Evolutionary conservation across 2,329 filamentous ascomycete genomes (phyloP), one percentile per base, ranked within the genome.

Genomic region (Ceratocystis huliohia): DNA sequence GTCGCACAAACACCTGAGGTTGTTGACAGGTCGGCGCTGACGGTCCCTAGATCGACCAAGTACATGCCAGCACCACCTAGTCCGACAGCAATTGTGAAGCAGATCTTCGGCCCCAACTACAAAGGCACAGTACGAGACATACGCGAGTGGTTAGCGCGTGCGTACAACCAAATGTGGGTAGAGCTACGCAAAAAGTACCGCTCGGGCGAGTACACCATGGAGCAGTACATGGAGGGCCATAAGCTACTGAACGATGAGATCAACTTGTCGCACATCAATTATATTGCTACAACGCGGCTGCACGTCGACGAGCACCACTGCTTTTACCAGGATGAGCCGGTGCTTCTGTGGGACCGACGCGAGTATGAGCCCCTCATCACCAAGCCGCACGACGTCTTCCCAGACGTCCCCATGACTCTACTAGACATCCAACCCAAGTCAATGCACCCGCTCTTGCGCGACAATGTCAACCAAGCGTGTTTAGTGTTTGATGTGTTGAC

Each of bases 331-430:
- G 70, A 78, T 0, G 77, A 80, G 1, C 81, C 84, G 0, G 71
- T 80, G 0, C 74, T 93, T 2, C 71, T 79, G 30, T 92, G 86
- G 84, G 90, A 96, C 74, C 80, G 82, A 1, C 84, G 91, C 17
- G 76, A 78, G 1, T 85, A 84, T 71, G 89, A 96, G 71, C 88
- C 90, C 0, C 77, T 96, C 17, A 74, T 77, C 28, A 81, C 83
- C 2, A 68, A 77, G 3, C 64, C 74, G 0, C 72, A 80, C 0
- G 91, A 96, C 70, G 87, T 90, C 71, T 89, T 80, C 73, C 90
- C 89, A 1, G 77, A 80, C 28, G 74, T 79, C 7, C 76, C 79
- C 5, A 77, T 84, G 66, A 75, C 78, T 10, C 81, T 93, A 2
- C 73, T 91, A 17, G 88, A 91, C 73, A 77, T 90, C 67, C 82